Base-by-base conservation (phyloP, 78 protist genomes). In the Tieghemostelium lacteum region DNA sequence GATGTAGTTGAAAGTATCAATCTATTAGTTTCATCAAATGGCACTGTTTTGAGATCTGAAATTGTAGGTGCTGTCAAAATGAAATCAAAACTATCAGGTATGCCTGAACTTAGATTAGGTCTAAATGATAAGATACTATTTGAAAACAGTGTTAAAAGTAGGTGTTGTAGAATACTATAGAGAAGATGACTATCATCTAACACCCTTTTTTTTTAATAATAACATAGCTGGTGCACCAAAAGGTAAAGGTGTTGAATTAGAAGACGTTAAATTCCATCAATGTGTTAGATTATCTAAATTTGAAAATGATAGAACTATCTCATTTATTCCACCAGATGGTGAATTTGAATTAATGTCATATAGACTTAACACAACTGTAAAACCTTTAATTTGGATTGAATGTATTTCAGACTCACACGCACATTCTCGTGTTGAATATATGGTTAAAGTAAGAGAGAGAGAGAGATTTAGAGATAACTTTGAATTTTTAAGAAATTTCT, bases 321-420 rank as follows among this genome's bases (percentile, higher is more conserved):
- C 98, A 26, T 99, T 99, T 93, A 94, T 98, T 57, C 99, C 99
- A 40, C 99, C 99, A 6, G 99, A 98, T 54, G 99, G 99, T 36
- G 98, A 96, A 73, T 99, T 99, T 65, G 99, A 99, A 55, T 95
- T 99, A 50, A 98, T 99, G 99, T 55, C 95, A 2, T 99, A 99
- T 73, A 96, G 99, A 24, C 94, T 99, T 29, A 85, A 85, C 65
- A 95, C 97, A 1, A 67, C 77, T 34, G 88, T 98, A 55, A 93
- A 96, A 89, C 99, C 99, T 50, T 83, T 98, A 49, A 96, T 98
- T 65, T 94, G 97, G 98, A 88, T 98, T 22, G 98, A 97, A 75
- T 67, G 95, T 6, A 83, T 95, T 28, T 93, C 96, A 3, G 98
- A 96, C 65, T 63, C 91, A 29, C 97, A 98, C 95, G 69, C 94